A percentile compares a stretch with the other conserved stretches of the same genome.
phyloP scores from a whole-genome alignment of 202 grass and related monocot species.

The Setaria viridis region DNA sequence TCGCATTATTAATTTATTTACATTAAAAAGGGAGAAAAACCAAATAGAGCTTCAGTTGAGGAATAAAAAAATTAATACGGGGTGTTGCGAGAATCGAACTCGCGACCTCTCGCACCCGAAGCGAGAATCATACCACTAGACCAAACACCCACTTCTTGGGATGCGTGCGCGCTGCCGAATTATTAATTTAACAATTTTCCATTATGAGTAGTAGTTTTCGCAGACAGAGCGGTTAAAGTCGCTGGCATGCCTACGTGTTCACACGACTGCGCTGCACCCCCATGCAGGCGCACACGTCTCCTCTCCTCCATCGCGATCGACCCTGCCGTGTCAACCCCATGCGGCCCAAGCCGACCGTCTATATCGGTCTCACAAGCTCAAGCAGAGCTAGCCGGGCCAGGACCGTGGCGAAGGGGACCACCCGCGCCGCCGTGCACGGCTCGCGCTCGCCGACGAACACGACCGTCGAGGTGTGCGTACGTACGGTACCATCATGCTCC shows the following conservation, averaged over 20 bases:
- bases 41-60: no score
- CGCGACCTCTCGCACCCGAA: neutral
- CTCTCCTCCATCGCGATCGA: neutral
- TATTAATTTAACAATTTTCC: no score
- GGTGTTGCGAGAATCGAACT: constrained; percentile 16
- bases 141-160: constrained; percentile 1
- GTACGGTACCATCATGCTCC: neutral
- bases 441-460: constrained; percentile 36
- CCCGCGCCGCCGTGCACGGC: constrained; percentile 53
- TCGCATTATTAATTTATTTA: no score
- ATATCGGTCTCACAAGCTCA: no score
- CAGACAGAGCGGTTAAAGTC: no score
- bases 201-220: neutral
- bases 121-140: constrained; percentile 10
- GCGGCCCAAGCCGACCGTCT: no score
- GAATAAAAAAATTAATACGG: neutral
- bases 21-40: no score
- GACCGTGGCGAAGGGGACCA: constrained; percentile 51
- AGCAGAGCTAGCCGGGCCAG: no score
- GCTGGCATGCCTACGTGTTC: neutral
- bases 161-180: accelerated
- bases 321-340: neutral
- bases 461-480: constrained; percentile 20
- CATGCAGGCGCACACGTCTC: neutral
- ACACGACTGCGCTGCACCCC: neutral